Conservation (phyloP, 257 asterid species). For the Mentha longifolia region DNA sequence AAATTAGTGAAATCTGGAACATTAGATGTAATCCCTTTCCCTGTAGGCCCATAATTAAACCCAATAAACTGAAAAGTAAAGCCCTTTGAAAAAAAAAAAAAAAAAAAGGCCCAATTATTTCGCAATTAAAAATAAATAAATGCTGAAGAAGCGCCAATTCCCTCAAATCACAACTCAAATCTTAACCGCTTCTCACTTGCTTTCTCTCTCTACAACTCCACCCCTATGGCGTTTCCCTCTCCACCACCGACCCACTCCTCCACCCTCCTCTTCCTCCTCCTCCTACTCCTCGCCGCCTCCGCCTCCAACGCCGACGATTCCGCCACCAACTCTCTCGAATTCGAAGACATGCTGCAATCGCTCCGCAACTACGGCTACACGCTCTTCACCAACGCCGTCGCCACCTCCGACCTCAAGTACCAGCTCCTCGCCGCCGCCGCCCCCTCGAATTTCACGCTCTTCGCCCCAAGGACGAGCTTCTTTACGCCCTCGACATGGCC, state of each 20-base stretch:
- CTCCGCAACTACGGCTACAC: conserved; percentile 55
- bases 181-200: conserved; percentile 24
- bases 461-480: conserved; percentile 52
- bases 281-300: conserved; percentile 24
- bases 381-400: conserved; percentile 61
- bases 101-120: not conserved
- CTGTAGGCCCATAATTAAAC: not conserved
- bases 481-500: conserved; percentile 64
- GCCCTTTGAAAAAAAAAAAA: not conserved
- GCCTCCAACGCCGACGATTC: conserved; percentile 18
- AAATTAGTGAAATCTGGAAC: not conserved
- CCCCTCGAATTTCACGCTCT: conserved; percentile 45
- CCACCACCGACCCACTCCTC: conserved; percentile 20
- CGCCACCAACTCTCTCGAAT: conserved; percentile 35
- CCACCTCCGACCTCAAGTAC: conserved; percentile 67
- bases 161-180: conserved; percentile 27
- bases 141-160: conserved; percentile 8
- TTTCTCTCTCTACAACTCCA: conserved; percentile 26
- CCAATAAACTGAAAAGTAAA: not conserved
- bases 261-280: conserved; percentile 28
- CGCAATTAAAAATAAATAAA: not conserved
- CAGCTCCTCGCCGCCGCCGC: conserved; percentile 46
- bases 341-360: conserved; percentile 35
- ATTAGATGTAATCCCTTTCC: not conserved
- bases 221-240: conserved; percentile 25